Evolutionary conservation across 2,329 filamentous ascomycete species (phyloP).

Genomic region (Diatrype stigma): DNA sequence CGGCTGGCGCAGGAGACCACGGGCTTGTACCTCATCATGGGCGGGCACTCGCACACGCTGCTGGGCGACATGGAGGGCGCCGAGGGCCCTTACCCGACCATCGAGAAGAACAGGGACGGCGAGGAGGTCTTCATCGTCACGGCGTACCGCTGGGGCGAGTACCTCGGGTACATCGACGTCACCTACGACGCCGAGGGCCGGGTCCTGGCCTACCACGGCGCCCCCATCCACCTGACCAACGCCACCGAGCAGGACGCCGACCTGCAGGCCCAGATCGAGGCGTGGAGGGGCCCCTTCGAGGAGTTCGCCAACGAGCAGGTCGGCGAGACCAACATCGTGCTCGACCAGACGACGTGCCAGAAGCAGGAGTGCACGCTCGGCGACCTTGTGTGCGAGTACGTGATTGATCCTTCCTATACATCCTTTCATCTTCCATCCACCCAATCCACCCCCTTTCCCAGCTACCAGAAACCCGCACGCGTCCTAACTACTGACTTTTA

Average conservation of each 20-base stretch:
- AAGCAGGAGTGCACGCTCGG: conserved; percentile 54
- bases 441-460: no score
- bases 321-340: conserved; percentile 48
- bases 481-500: no score
- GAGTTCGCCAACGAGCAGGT: conserved; percentile 54
- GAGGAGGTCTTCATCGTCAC: conserved; percentile 67
- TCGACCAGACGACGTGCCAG: conserved; percentile 58
- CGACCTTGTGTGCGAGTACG: conserved; percentile 48
- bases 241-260: conserved; percentile 51
- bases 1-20: conserved; percentile 55
- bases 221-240: conserved; percentile 61
- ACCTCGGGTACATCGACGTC: conserved; percentile 63
- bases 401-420: conserved; percentile 1
- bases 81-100: conserved; percentile 59
- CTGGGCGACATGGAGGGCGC: conserved; percentile 57
- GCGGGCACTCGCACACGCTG: conserved; percentile 37
- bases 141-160: conserved; percentile 65
- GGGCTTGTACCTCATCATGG: conserved; percentile 64
- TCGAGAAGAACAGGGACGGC: conserved; percentile 55
- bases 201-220: conserved; percentile 59
- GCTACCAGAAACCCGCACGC: no score
- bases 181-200: conserved; percentile 58
- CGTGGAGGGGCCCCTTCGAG: conserved; percentile 59
- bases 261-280: conserved; percentile 54
- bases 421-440: no score